Evolutionary conservation across 257 asterid species (phyloP).

Genomic region (Ilex aquifolium): DNA sequence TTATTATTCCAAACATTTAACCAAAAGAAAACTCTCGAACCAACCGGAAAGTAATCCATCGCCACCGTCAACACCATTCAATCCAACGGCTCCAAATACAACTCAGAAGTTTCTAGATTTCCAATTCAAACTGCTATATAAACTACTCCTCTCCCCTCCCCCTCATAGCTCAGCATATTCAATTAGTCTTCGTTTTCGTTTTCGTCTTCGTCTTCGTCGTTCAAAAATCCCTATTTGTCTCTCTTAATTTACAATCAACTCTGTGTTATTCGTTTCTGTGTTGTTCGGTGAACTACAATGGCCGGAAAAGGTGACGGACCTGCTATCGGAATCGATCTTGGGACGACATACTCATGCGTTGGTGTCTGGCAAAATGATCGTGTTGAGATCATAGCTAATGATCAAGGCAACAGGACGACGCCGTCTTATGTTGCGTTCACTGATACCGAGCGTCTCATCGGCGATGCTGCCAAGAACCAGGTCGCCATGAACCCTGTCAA

Average conservation of each 20-base stretch:
- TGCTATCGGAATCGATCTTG: constrained; percentile 28
- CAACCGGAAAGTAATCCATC: background rate
- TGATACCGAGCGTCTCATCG: constrained; percentile 14
- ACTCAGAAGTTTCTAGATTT: constrained; percentile 24
- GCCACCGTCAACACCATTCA: background rate
- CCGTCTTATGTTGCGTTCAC: constrained; percentile 42
- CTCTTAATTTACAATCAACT: too few species aligned
- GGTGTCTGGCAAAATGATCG: constrained; percentile 40
- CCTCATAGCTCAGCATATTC: too few species aligned
- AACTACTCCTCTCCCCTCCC: background rate
- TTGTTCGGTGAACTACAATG: constrained; percentile 2
- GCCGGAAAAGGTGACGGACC: constrained; percentile 35
- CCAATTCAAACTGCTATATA: background rate
- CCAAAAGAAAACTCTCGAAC: background rate
- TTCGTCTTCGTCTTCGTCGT: background rate
- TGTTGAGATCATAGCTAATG: constrained; percentile 32
- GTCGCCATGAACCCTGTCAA: constrained; percentile 39
- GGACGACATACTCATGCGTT: constrained; percentile 13
- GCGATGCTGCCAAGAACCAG: constrained; percentile 35
- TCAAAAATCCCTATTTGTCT: too few species aligned
- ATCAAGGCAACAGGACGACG: constrained; percentile 36
- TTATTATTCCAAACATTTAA: too few species aligned
- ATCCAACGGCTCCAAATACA: constrained; percentile 12
- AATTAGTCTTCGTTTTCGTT: background rate
- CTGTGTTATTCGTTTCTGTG: too few species aligned